Base-by-base conservation (phyloP, 352 stramenopile species). In the Globisporangium cystogenes region DNA sequence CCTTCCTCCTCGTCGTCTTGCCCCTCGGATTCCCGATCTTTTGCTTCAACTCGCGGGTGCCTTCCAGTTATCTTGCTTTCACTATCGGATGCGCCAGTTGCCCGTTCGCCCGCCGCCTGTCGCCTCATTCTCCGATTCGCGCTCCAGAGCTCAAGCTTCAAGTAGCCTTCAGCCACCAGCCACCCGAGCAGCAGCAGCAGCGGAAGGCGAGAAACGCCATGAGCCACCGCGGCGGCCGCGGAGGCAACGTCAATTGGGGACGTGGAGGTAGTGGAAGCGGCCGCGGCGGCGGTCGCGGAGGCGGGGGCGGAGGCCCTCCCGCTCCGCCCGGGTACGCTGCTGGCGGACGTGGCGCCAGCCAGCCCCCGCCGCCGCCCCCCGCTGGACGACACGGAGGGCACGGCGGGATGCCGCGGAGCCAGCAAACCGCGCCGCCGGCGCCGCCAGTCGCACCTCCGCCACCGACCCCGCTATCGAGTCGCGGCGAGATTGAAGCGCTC, bases 261-360 rank as follows among this genome's bases (percentile, higher is more conserved):
- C 37, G 26, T 29, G 54, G 62, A 51, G 59, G 48, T 52, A 50
- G 45, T 68, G 62, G 53, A 43, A 43, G 49, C 24, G 42, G 59
- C 39, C 40, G 58, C 27, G 56, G 10, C 27, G 40, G 53, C 16
- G 53, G 35, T 12, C 27, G 21, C 23, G 21, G 37, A 42, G 24
- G 36, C 26, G 59, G 52, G 11, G 49, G 43, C 26, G 56, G 58
- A 24, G n/a, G 50, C 10, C 39, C 41, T 18, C 15, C 43, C 20
- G 26, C 49, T 24, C 26, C 40, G 26, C 11, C 26, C n/a, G 51
- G 29, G 7, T 41, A 10, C 42, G 46, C 46, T 35, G 41, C 31
- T 31, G 46, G 41, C 21, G 37, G 59, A 48, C 26, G 52, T 18
- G 45, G 52, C 29, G 11, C 26, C 21, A 47, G 42, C 12, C 23